Evolutionary conservation across 345 rosid genomes (phyloP).

Genomic region (Populus euphratica): DNA sequence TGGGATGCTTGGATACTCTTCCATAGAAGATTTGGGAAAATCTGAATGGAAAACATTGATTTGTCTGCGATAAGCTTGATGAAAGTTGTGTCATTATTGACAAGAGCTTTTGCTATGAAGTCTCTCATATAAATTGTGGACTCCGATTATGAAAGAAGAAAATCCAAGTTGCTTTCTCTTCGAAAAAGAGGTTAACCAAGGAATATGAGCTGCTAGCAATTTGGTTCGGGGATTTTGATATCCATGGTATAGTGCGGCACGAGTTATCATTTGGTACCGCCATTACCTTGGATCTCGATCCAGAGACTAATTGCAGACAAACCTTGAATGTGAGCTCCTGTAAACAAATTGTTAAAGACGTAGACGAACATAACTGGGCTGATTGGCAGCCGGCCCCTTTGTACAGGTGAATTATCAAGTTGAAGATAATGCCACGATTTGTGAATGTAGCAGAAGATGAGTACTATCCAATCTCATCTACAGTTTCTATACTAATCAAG

Average conservation of each 20-base stretch:
- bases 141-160: conserved; percentile 64
- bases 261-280: conserved; percentile 15
- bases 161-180: conserved; percentile 57
- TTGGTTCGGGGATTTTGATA: conserved; percentile 61
- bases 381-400: neutral
- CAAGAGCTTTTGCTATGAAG: conserved; percentile 43
- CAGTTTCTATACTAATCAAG: neutral
- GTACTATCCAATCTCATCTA: neutral
- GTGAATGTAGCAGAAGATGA: neutral
- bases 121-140: conserved; percentile 40
- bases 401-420: conserved; percentile 7
- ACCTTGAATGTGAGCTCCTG: conserved; percentile 66
- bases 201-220: conserved; percentile 78
- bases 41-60: conserved; percentile 49
- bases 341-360: conserved; percentile 21
- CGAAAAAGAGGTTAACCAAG: conserved; percentile 52
- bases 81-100: conserved; percentile 39
- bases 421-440: neutral
- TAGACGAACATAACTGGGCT: neutral
- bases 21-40: conserved; percentile 20
- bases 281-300: conserved; percentile 12
- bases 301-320: conserved; percentile 10
- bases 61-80: conserved; percentile 40
- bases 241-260: conserved; percentile 22
- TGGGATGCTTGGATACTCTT: conserved; percentile 25